Base-by-base conservation (phyloP, 1,139 yeast genomes). In the Komagataea norvegica region DNA sequence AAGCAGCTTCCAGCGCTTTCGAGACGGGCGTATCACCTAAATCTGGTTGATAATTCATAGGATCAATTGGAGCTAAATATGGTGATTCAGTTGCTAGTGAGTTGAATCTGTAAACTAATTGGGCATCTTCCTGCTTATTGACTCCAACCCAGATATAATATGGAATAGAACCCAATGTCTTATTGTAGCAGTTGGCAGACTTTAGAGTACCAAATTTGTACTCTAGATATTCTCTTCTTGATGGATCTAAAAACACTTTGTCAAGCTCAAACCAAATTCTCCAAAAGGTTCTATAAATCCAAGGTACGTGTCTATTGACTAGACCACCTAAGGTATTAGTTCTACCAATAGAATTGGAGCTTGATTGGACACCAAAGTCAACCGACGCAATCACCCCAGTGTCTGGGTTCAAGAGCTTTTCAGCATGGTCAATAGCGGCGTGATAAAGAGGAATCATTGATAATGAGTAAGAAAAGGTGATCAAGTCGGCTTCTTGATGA, bases 211-310 rank as follows among this genome's bases (percentile, higher is more conserved):
- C 93, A 53, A 83, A 83, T 51, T 75, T 73, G 61, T 84, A 83
- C 59, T 84, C 95, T 54, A 84, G 70, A 60, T 83, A 84, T 55
- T 81, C 87, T 63, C 95, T 75, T 62, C 94, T 76, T 6, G 88
- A 72, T 27, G 88, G 79, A 55, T 84, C 94, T 50, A 84, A 69
- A 52, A 77, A 81, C 4, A 84, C 94, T 47, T 80, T 74, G 59
- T 84, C 95, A 40, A 83, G 81, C 60, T 84, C 95, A 60, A 84
- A 84, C 95, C 95, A 84, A 38, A 80, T 67, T 56, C 88, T 72
- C 95, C 95, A 84, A 57, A 84, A 84, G 31, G 85, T 81, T 56
- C 94, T 68, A 38, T 76, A 69, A 39, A 80, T 47, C 93, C 93
- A 84, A 27, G 87, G 80, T 45, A 77, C 79, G 55, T 82, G 82